Base-by-base conservation (phyloP, 805 yeast genomes). In the Spathaspora passalidarum region DNA sequence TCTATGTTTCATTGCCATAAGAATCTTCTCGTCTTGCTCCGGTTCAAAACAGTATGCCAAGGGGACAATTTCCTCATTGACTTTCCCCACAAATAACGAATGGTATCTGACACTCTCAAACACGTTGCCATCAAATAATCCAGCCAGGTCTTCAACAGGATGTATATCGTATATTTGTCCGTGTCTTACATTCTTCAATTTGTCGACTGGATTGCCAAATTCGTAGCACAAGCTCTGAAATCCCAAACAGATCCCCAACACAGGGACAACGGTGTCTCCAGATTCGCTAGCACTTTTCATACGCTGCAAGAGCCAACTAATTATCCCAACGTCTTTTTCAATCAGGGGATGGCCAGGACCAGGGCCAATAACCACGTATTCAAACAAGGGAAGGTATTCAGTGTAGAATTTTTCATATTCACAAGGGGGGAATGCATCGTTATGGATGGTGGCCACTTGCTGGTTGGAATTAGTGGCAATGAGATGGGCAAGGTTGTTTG, bases 201-300 rank as follows among this genome's bases (percentile, higher is more conserved):
- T 73, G 16, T 60, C 57, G 2, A 92, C 79, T 1, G 58, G 45
- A 44, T 79, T 78, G 2, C 91, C 96, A 54, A 73, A 73, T 8
- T 75, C 76, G 17, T 73, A 66, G 53, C 94, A 86, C 56, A 95
- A 65, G 22, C 88, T 78, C 62, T 94, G 99, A 60, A 90, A 88
- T 0, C 99, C 99, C 19, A 94, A 69, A 59, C 99, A 94, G 2
- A 95, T 86, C 0, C 99, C 99, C 41, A 94, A 65, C 0, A 90
- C 76, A 0, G 98, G 98, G 1, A 70, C 56, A 3, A 59, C 52
- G 8, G 42, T 42, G 26, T 46, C 32, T 5, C 48, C 42, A 4
- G n/a, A 7, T 16, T 11, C 26, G 17, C 14, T 17, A 14, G 18
- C 42, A 14, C 14, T 11, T 3, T 52, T 49, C 37, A 53, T 60